A percentile compares a stretch with the other conserved stretches of the same genome.
These are phyloP conservation scores for Stentor roeselii DNA, from an alignment of 73 alveolate genomes.

Conservation along the genomic window DNA sequence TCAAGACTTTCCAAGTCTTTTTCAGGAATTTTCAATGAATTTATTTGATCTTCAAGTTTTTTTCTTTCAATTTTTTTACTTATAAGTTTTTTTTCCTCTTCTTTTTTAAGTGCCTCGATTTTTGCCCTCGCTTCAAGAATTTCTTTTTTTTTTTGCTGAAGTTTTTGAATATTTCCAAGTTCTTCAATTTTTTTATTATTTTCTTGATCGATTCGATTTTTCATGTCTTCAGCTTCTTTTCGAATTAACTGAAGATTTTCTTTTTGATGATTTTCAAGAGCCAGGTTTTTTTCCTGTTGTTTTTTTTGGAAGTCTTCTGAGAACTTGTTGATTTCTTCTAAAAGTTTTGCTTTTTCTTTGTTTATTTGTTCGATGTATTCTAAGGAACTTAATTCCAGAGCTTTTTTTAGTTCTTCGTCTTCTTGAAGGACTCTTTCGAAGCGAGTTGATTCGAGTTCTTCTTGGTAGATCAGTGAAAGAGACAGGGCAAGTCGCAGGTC, in stretches of 20 bases:
- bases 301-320: too few relatives aligned
- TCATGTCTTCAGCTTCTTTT: conserved; percentile 2
- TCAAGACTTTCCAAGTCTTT: not conserved
- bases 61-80: not conserved
- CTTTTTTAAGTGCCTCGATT: not conserved
- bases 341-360: not conserved
- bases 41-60: not conserved
- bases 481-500: conserved; percentile 29
- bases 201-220: not conserved
- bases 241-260: not conserved
- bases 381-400: conserved; percentile 30
- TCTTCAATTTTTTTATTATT: not conserved
- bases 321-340: not conserved
- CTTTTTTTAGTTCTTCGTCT: conserved; percentile 41
- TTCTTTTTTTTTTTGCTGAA: not conserved
- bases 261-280: not conserved
- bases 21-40: not conserved
- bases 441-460: conserved; percentile 31
- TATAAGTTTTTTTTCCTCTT: not conserved
- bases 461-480: conserved; percentile 25
- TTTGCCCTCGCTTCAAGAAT: not conserved
- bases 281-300: not conserved
- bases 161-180: not conserved
- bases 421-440: conserved; percentile 33
- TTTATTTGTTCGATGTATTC: not conserved